Conservation (phyloP, 2,329 filamentous ascomycete species). For the Fusarium sp. region DNA sequence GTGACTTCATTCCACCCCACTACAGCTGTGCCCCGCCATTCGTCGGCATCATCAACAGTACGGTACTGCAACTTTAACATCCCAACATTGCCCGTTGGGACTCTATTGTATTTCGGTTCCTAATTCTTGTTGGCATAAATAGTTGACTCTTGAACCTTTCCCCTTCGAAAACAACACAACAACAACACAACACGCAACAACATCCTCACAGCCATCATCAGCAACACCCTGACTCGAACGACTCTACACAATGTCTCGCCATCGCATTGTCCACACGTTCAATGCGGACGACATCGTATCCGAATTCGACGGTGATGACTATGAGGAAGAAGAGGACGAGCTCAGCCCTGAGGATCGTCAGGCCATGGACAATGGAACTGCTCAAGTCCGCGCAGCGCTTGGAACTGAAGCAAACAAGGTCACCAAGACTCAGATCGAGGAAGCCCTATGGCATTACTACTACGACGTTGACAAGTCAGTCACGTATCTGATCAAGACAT, state of each 20-base stretch:
- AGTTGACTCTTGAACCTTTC: not conserved
- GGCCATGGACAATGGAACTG: slow-evolving; percentile 73
- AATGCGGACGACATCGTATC: slow-evolving; percentile 61
- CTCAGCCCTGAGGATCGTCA: slow-evolving; percentile 61
- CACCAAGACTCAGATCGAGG: slow-evolving; percentile 78
- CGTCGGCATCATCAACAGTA: slow-evolving; percentile 22
- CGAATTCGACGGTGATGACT: slow-evolving; percentile 62
- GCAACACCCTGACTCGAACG: not conserved
- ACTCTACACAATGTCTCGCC: slow-evolving; percentile 41
- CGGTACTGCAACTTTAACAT: slow-evolving; percentile 3
- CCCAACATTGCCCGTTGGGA: not conserved
- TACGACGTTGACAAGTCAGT: slow-evolving; percentile 91
- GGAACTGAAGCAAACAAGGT: slow-evolving; percentile 69
- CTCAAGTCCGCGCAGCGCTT: slow-evolving; percentile 74
- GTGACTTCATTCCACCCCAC: slow-evolving; percentile 46
- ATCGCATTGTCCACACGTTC: slow-evolving; percentile 54
- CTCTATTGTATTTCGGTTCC: not conserved
- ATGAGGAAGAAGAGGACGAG: slow-evolving; percentile 59
- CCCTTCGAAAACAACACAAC: not conserved
- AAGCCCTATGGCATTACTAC: slow-evolving; percentile 95
- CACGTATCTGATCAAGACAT: slow-evolving; percentile 79
- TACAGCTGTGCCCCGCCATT: slow-evolving; percentile 40
- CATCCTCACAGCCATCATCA: not conserved
- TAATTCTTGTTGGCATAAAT: not conserved
- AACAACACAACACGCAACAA: not conserved